phyloP scores from a whole-genome alignment of 306 rosid genomes.

The Trichosanthes truncata region DNA sequence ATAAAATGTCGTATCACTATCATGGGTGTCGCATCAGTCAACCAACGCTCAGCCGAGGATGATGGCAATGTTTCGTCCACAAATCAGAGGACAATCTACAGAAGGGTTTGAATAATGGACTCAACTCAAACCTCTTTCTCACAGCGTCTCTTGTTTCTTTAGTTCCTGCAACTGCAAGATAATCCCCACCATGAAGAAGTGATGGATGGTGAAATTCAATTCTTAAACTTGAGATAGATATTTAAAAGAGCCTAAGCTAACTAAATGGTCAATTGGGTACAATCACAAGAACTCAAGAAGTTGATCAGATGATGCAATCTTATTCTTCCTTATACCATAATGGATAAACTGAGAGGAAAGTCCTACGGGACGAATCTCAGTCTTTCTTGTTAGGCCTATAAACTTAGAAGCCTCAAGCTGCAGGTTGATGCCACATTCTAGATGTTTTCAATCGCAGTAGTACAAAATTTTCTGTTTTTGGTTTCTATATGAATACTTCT shows the following conservation, averaged over 20 bases:
- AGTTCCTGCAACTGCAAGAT: not conserved
- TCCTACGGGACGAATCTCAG: not conserved
- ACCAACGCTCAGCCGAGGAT: constrained; percentile 63
- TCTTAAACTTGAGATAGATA: not conserved
- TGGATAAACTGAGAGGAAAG: not conserved
- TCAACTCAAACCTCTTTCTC: not conserved
- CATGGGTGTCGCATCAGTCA: constrained; percentile 79
- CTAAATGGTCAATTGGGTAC: not conserved
- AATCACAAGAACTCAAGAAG: not conserved
- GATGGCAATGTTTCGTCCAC: constrained; percentile 63
- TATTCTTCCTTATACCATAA: not conserved
- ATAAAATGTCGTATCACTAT: constrained; percentile 49
- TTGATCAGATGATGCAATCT: not conserved
- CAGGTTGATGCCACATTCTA: not conserved
- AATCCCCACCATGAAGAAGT: not conserved
- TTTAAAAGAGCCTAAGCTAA: not conserved
- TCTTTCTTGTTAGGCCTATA: not conserved
- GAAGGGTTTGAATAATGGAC: constrained; percentile 22
- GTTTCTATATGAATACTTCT: not conserved
- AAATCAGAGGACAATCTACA: constrained; percentile 17
- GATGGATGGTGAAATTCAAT: not conserved
- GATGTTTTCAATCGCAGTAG: not conserved
- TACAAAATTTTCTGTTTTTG: not conserved
- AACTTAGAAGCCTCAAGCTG: not conserved
- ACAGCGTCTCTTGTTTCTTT: not conserved